phyloP scores from a whole-genome alignment of 768 basidiomycete genomes.

The Pulveroboletus sp. region DNA sequence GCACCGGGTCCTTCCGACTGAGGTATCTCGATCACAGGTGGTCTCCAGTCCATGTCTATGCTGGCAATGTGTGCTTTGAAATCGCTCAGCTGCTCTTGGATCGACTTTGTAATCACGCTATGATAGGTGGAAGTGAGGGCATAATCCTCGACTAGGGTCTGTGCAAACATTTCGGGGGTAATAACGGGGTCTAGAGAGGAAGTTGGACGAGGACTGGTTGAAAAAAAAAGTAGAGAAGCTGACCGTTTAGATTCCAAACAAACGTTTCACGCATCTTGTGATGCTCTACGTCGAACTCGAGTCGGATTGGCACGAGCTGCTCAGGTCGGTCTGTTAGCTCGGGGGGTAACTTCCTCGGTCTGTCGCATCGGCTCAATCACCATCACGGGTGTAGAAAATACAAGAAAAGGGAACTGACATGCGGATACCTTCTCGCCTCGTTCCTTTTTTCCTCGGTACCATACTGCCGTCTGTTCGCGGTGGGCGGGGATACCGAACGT shows the following conservation, averaged over 20 bases:
- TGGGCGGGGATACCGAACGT: conserved; percentile 53
- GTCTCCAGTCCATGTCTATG: conserved; percentile 43
- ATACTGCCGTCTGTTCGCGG: conserved; percentile 27
- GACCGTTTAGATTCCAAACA: conserved; percentile 94
- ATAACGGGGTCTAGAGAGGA: conserved; percentile 68
- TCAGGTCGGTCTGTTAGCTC: conserved; percentile 65
- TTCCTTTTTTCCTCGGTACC: conserved; percentile 44
- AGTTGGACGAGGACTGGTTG: background rate
- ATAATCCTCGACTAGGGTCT: conserved; percentile 90
- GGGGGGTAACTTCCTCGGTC: conserved; percentile 55
- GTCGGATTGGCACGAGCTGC: conserved; percentile 86
- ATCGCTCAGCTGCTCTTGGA: conserved; percentile 85
- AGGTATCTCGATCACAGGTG: conserved; percentile 19
- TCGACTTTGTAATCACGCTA: conserved; percentile 66
- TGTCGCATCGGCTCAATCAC: conserved; percentile 22
- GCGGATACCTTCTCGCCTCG: conserved; percentile 63
- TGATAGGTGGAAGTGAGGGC: conserved; percentile 62
- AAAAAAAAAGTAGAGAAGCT: conserved; percentile 18
- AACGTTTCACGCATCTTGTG: conserved; percentile 94
- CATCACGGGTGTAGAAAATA: background rate
- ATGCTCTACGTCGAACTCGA: conserved; percentile 94
- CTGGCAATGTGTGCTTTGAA: conserved; percentile 62
- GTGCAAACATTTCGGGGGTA: conserved; percentile 86
- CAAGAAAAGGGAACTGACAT: conserved; percentile 52
- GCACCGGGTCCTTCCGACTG: conserved; percentile 19